Conservation (phyloP, 1,139 yeast species). For the Kluyveromyces sp. region DNA sequence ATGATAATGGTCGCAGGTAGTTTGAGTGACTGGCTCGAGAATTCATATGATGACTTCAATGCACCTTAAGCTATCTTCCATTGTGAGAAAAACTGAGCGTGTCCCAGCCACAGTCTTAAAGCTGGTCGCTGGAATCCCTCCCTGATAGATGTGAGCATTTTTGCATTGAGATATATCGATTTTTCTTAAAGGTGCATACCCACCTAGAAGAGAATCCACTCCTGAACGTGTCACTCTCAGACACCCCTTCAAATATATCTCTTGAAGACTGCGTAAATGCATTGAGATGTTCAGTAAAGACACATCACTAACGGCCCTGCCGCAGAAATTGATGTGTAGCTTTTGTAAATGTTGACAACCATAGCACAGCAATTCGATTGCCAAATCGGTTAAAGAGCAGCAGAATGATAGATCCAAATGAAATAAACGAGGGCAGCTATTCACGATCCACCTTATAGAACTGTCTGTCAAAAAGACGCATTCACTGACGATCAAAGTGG, state of each 20-base stretch:
- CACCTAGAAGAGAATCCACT: constrained; percentile 55
- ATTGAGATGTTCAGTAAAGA: constrained; percentile 58
- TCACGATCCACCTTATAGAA: constrained; percentile 55
- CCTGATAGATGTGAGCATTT: constrained; percentile 52
- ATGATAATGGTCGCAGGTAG: too few relatives aligned
- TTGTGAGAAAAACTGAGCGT: constrained; percentile 51
- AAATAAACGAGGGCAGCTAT: constrained; percentile 52
- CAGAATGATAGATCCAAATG: constrained; percentile 61
- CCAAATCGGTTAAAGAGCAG: constrained; percentile 63
- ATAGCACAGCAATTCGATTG: constrained; percentile 57
- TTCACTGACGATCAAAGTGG: constrained; percentile 51
- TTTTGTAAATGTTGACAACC: constrained; percentile 52
- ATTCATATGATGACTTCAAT: constrained; percentile 45
- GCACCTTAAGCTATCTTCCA: constrained; percentile 43
- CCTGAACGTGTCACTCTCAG: constrained; percentile 71
- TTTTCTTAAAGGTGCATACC: constrained; percentile 46
- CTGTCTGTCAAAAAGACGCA: constrained; percentile 68
- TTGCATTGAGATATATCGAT: constrained; percentile 65
- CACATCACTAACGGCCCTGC: constrained; percentile 71
- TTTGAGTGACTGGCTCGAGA: too few relatives aligned
- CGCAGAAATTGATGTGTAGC: constrained; percentile 65
- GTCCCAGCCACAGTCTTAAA: constrained; percentile 46
- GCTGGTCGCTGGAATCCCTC: constrained; percentile 48
- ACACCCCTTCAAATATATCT: constrained; percentile 57
- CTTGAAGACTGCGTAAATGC: constrained; percentile 42